Base-by-base conservation (phyloP, 1,139 yeast genomes). In the Insectozyma bohioensis region DNA sequence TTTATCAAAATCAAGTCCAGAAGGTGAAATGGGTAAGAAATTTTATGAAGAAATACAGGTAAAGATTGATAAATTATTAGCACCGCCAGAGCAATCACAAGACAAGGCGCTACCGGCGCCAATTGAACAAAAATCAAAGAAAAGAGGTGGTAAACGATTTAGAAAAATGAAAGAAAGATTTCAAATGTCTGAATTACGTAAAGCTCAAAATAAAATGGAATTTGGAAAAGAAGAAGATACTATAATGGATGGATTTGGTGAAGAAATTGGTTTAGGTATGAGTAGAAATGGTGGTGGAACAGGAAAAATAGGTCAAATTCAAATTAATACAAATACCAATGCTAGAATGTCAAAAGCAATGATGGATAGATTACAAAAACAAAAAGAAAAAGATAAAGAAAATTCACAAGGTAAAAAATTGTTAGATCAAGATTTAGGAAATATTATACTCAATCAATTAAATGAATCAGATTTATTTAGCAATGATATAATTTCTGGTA, bases 91-190 rank as follows among this genome's bases (percentile, higher is more conserved):
- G 20, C 71, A 72, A 17, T 63, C 69, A 12, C 77, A 74, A 0
- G 72, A 76, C 4, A 87, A 85, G 47, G 95, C 97, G 0, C 61
- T 92, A 29, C 94, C 97, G 0, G 69, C 80, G 1, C 98, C 98
- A 0, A 68, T 75, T 24, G 97, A 90, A 38, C 72, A 70, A 36
- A 78, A 80, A 30, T 80, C 92, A 4, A 85, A 85, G 58, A 84
- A 82, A 47, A 70, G 99, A 48, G 97, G 95, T 2, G 99, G 99
- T 1, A 66, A 79, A 43, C 65, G 90, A 39, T 72, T 84, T 43
- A 67, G 95, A 31, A 87, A 87, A 56, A 75, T 79, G 65, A 86
- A 85, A 53, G 87, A 88, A 51, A 78, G 85, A 49, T 81, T 83
- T 58, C 81, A 81, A 49, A 73, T 84, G 71, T 83, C 95, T 0